Evolutionary conservation across 805 yeast genomes (phyloP), one percentile per base, ranked within the genome.

Genomic region (Yamadazyma scolyti): DNA sequence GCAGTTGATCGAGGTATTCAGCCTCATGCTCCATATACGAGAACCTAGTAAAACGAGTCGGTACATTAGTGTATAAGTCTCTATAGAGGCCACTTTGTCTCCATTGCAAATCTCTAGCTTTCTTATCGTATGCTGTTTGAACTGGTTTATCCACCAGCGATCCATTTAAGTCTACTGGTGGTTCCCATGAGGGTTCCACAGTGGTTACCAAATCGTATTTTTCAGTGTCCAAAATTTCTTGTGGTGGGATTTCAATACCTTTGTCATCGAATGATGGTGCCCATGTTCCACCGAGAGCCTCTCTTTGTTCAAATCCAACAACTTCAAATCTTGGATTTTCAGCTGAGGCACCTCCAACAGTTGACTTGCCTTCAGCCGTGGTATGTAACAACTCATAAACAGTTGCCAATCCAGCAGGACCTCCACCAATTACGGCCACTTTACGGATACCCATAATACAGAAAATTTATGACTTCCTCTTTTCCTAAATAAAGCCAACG

Each of bases 221-320:
- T 6, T 56, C 56, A 2, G 58, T 39, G 15, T 58, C 52, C 11
- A 65, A 35, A 1, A 54, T 17, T 3, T 54, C 50, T 28, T 61
- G 65, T 5, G 61, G 56, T 9, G 61, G 61, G 9, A 48, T 38
- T 1, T 42, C 38, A 9, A 44, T 44, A 31, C 50, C 61, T 2
- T 54, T 32, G 8, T 43, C 24, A 8, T 35, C 40, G 15, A 43
- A 43, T 10, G 43, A 45, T 4, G 55, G 54, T 10, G 58, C 43
- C 75, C 75, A 69, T 5, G 66, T 59, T 1, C 75, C 76, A n/a
- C 75, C 76, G 17, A 68, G 48, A 9, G 46, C 38, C 9, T 38
- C 40, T 19, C 63, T 65, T 34, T 64, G 71, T 40, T 70, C 76
- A 45, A 68, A 69, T 1, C 63, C 73, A 9, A 64, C 65, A 13